Percentiles rank a stretch among this genome's conserved stretches.
Conservation (phyloP, 176 grass and related monocot species). For the Carex scoparia region DNA sequence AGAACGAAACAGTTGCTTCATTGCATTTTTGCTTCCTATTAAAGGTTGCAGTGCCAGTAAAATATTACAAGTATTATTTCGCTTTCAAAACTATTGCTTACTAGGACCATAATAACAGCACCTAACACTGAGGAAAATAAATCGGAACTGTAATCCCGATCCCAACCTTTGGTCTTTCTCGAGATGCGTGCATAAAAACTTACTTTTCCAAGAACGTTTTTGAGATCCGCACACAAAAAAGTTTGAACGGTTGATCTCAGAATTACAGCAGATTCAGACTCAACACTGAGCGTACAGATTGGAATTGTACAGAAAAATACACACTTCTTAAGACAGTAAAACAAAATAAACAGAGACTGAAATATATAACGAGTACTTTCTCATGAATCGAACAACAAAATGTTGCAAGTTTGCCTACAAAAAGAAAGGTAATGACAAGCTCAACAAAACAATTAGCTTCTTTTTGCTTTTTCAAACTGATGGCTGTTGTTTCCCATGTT, state of each 20-base stretch:
- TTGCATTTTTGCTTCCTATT: not conserved
- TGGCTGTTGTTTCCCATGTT: not conserved
- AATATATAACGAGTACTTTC: not conserved
- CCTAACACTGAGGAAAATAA: not conserved
- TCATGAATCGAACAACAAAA: not conserved
- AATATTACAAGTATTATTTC: not conserved
- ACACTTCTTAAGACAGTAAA: not conserved
- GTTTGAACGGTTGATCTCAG: too few species aligned
- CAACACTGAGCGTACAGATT: not conserved
- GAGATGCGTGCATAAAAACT: too few species aligned
- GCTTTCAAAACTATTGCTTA: not conserved
- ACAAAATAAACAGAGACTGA: not conserved
- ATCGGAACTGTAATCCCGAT: too few species aligned
- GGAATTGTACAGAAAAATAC: not conserved
- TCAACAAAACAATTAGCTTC: constrained; percentile 26
- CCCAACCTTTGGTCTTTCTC: too few species aligned
- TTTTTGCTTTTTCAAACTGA: constrained; percentile 32
- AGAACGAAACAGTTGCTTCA: not conserved
- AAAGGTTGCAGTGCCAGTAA: not conserved
- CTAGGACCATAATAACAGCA: not conserved
- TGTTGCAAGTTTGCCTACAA: not conserved
- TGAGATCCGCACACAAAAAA: too few species aligned
- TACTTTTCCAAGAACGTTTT: too few species aligned
- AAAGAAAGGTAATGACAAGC: not conserved
- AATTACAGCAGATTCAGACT: too few species aligned